Evolutionary conservation across 768 basidiomycete species (phyloP), one percentile per base, ranked within the genome.

Genomic region (Peribolospora baueri): DNA sequence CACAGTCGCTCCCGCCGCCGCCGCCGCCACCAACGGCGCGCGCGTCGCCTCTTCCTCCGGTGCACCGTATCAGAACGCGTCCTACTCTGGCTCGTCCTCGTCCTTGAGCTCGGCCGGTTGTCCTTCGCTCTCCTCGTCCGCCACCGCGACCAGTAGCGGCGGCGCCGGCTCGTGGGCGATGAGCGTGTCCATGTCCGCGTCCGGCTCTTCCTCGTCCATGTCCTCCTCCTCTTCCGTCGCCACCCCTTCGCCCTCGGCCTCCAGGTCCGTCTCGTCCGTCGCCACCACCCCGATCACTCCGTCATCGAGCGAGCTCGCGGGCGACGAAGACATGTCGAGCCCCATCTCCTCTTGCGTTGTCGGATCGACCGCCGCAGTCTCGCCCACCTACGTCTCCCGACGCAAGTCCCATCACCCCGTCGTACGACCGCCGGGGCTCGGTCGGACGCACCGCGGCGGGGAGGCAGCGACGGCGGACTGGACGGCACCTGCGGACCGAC

Each of bases 141-240:
- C 45, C 55, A 11, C 52, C 55, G n/a, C 25, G 46, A 3, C 39
- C 51, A 57, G 5, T 53, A 52, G 37, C 56, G 56, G 25, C 25
- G 25, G 25, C 25, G 25, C 25, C 25, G 25, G 25, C 25, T 25
- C 25, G 25, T 25, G 25, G 25, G 25, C 25, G 1, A 25, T 25
- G 25, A 25, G 25, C 25, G 25, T 25, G 25, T 25, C 25, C 25
- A 25, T 25, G 25, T 25, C 25, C 25, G 25, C 25, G 25, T 25
- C 25, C 25, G 25, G 25, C 25, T 25, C 25, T 38, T 13, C 37
- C 36, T 50, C 50, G 5, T 54, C 57, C 4, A 51, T 55, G n/a
- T 60, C 55, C 53, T 57, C 57, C 8, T 50, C 57, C 51, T 55
- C 59, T 8, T 58, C 57, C 0, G 57, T 57, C 9, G 43, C 48